Evolutionary conservation across 768 basidiomycete species (phyloP), one percentile per base, ranked within the genome.

Genomic region (Amanita exitialis): DNA sequence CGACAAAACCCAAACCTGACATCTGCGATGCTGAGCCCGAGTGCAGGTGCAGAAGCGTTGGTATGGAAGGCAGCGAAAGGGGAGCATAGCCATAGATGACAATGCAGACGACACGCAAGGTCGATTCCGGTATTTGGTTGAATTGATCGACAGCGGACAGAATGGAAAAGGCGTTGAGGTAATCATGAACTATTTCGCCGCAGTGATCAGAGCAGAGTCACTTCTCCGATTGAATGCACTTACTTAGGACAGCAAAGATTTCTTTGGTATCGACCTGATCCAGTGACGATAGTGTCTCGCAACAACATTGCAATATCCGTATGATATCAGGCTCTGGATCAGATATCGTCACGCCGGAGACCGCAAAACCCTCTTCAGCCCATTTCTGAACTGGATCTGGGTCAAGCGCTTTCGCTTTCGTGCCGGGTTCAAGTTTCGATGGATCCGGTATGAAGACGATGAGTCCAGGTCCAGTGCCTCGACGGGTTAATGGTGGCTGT

Each of bases 281-380:
- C 27, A 70, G 58, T 37, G 55, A 57, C 43, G 68, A 58, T 30
- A 78, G 56, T 12, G 64, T 66, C 37, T 69, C 61, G n/a, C 69
- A 47, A 6, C 64, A 66, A 30, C 58, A 61, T 36, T 61, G 61
- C 38, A 77, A 54, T 45, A 59, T 55, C 20, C 60, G 52, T n/a
- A 60, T 45, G 23, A 68, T 56, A 38, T 59, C 54, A 49, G 61
- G 55, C 21, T 57, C 53, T 12, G 52, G 39, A 9, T 56, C 57
- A 3, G 54, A 54, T 23, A 57, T 32, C 5, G 66, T 65, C 28
- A 73, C 58, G 13, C 66, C 72, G 12, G 69, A 66, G 2, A 77
- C 75, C 4, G 70, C 69, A 51, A 75, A 78, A 0, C 77, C 76
- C 58, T 78, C 76, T 57, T 77, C 75, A 25, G 76, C 75, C 75